A percentile compares a stretch with the other conserved stretches of the same genome.
phyloP scores from a whole-genome alignment of 805 yeast genomes.

The Spathaspora girioi region DNA sequence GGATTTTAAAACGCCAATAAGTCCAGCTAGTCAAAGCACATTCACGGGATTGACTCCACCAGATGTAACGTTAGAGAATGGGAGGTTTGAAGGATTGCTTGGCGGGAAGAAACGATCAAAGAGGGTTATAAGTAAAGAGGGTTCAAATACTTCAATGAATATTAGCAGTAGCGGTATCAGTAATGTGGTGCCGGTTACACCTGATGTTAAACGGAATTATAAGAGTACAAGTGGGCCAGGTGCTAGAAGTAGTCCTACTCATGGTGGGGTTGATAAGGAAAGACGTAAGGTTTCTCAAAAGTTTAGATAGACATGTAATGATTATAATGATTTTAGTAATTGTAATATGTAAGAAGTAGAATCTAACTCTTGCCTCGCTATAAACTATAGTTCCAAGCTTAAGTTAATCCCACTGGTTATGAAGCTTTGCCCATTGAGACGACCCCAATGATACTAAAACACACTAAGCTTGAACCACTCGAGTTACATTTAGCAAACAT shows the following conservation, averaged over 20 bases:
- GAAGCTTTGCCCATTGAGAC: too few species aligned
- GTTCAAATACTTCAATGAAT: background rate
- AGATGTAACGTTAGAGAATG: slow-evolving; percentile 9
- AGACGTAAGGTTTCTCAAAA: slow-evolving; percentile 14
- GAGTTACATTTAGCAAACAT: too few species aligned
- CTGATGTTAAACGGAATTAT: background rate
- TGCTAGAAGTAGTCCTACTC: background rate
- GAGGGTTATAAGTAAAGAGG: slow-evolving; percentile 11
- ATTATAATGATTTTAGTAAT: background rate
- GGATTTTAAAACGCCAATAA: slow-evolving; percentile 11
- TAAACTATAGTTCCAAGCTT: too few species aligned
- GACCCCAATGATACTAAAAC: too few species aligned
- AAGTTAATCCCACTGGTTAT: too few species aligned
- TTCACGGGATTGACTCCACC: background rate
- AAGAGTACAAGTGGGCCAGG: background rate
- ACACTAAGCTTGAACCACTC: too few species aligned
- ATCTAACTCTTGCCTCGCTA: too few species aligned
- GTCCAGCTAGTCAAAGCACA: background rate
- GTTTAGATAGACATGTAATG: slow-evolving; percentile 13
- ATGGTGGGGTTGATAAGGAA: background rate
- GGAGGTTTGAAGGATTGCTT: slow-evolving; percentile 23
- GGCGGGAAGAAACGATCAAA: slow-evolving; percentile 23
- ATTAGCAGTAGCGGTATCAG: too few species aligned
- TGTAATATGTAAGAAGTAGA: too few species aligned
- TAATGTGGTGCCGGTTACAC: background rate